Evolutionary conservation across 768 basidiomycete genomes (phyloP).

Genomic region (Leccinum incarnatum): DNA sequence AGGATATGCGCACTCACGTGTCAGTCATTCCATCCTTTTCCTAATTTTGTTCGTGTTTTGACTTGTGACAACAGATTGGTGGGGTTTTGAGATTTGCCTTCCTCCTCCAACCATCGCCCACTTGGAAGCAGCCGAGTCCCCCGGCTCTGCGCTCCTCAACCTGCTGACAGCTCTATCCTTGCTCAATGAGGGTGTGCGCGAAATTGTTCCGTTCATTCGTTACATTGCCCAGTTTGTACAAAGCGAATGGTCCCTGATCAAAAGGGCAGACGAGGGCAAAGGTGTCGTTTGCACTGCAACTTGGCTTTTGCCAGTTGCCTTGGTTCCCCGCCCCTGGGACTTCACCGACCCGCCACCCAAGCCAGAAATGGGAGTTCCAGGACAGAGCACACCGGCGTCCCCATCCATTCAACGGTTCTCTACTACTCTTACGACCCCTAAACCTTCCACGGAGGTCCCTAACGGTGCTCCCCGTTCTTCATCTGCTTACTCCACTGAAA

Average conservation of each 20-base stretch:
- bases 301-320: conserved; percentile 82
- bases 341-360: conserved; percentile 47
- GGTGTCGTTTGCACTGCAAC: conserved; percentile 89
- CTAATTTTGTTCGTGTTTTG: conserved; percentile 7
- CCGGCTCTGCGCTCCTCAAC: conserved; percentile 54
- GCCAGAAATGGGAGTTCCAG: conserved; percentile 14
- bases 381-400: conserved; percentile 20
- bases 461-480: conserved; percentile 22
- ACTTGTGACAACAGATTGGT: conserved; percentile 63
- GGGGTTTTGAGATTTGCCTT: conserved; percentile 79
- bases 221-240: conserved; percentile 81
- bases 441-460: conserved; percentile 27
- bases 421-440: conserved; percentile 25
- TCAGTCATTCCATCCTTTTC: conserved; percentile 34
- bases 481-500: conserved; percentile 30
- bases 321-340: conserved; percentile 82
- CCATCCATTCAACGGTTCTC: conserved; percentile 25
- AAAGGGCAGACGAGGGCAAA: conserved; percentile 59
- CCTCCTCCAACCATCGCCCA: conserved; percentile 66
- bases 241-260: conserved; percentile 67
- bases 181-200: conserved; percentile 71
- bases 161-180: conserved; percentile 72
- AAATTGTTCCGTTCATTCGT: conserved; percentile 81
- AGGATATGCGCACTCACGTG: conserved; percentile 78
- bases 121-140: conserved; percentile 64